A percentile compares a stretch with the other conserved stretches of the same genome.
Conservation (phyloP, 805 yeast genomes). For the Candida yuanshanica region DNA sequence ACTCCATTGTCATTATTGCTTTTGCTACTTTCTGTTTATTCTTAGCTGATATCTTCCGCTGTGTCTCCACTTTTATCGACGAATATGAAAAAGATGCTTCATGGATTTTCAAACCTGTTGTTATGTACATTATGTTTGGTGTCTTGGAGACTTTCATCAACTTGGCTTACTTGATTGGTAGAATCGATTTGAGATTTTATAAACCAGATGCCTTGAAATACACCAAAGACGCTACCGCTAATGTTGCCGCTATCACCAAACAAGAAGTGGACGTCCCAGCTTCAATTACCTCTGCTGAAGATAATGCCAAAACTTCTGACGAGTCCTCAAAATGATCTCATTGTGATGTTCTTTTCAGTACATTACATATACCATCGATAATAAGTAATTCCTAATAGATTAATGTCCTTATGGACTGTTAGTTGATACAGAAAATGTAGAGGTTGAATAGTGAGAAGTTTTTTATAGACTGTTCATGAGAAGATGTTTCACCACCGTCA, state of each 20-base stretch:
- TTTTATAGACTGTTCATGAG: no score
- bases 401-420: no score
- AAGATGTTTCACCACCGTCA: no score
- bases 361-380: no score
- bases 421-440: no score
- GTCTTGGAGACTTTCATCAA: slow-evolving; percentile 57
- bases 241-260: no score
- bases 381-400: neutral
- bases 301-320: neutral
- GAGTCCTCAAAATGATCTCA: neutral
- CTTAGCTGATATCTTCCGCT: slow-evolving; percentile 45
- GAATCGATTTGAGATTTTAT: slow-evolving; percentile 75
- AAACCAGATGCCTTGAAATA: slow-evolving; percentile 51
- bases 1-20: slow-evolving; percentile 39
- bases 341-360: neutral
- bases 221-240: neutral
- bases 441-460: no score
- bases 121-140: slow-evolving; percentile 67
- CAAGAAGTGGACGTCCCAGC: neutral
- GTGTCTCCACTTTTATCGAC: slow-evolving; percentile 38
- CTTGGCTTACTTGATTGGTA: slow-evolving; percentile 49
- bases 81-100: slow-evolving; percentile 29
- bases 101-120: slow-evolving; percentile 49
- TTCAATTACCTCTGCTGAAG: neutral
- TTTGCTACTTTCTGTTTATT: slow-evolving; percentile 45